Conservation (phyloP, 2,329 filamentous ascomycete species). For the Colletotrichum shisoi region DNA sequence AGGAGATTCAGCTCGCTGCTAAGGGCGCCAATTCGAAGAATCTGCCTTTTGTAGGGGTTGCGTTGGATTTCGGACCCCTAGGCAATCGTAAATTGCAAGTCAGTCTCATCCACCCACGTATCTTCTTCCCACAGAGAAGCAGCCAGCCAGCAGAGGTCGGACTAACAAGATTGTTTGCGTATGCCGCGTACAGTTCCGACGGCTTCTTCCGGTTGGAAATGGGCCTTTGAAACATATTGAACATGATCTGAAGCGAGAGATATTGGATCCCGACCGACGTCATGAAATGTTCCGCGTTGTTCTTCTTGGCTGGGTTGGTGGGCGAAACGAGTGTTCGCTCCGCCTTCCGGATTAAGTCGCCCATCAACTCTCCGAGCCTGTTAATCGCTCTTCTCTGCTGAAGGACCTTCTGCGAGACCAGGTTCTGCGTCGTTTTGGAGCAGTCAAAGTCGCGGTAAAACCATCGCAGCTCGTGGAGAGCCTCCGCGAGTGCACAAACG, state of each 20-base stretch:
- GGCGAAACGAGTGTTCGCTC: conserved; percentile 22
- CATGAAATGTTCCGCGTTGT: conserved; percentile 18
- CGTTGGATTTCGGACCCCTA: conserved; percentile 30
- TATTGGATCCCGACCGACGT: conserved; percentile 20
- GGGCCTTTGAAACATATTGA: conserved; percentile 20
- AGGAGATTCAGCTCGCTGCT: conserved; percentile 26
- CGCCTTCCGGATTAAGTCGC: conserved; percentile 17
- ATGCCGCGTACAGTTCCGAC: conserved; percentile 25
- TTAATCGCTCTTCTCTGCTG: background rate
- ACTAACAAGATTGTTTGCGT: conserved; percentile 25
- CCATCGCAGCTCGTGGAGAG: conserved; percentile 17
- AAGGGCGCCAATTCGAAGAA: conserved; percentile 14
- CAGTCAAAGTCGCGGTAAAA: conserved; percentile 16
- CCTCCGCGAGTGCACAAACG: conserved; percentile 18
- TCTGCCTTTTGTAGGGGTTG: conserved; percentile 21
- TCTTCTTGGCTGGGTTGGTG: background rate
- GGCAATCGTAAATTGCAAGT: background rate
- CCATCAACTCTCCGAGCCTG: conserved; percentile 3
- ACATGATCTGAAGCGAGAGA: conserved; percentile 26
- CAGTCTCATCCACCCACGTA: too few species aligned
- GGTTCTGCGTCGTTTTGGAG: background rate
- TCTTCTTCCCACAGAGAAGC: too few species aligned
- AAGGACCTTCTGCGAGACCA: background rate
- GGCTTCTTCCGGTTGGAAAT: conserved; percentile 21
- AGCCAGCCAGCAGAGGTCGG: background rate